Evolutionary conservation across 495 filamentous ascomycete species (phyloP).

Genomic region (Pyronema domesticum): DNA sequence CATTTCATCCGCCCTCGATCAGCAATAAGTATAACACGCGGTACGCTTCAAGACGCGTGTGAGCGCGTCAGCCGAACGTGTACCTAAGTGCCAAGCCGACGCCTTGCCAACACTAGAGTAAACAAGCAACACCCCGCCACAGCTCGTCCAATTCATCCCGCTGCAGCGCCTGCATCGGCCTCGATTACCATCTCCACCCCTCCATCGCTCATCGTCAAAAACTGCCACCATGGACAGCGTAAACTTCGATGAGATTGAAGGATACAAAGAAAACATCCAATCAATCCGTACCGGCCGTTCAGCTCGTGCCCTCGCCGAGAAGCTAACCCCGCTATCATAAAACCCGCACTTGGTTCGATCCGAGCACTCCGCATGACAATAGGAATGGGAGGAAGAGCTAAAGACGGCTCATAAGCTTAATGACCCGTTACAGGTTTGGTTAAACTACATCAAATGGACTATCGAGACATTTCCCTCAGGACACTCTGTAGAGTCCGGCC

Average conservation of each 20-base stretch:
- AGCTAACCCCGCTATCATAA: constrained; percentile 32
- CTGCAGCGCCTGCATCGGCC: background rate
- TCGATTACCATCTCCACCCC: background rate
- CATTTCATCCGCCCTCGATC: no score
- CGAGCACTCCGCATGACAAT: constrained; percentile 53
- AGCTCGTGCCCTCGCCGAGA: constrained; percentile 60
- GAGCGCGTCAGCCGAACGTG: no score
- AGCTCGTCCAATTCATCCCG: background rate
- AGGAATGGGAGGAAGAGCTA: constrained; percentile 75
- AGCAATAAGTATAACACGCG: no score
- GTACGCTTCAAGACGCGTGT: no score
- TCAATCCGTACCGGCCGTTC: constrained; percentile 79
- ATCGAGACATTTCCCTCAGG: constrained; percentile 86
- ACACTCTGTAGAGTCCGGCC: constrained; percentile 79
- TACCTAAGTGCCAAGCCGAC: no score
- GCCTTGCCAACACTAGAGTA: no score
- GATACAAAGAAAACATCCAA: constrained; percentile 94
- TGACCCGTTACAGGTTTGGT: constrained; percentile 88
- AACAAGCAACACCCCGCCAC: background rate
- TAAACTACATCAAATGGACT: constrained; percentile 93
- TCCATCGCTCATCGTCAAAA: no score
- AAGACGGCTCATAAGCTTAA: constrained; percentile 64
- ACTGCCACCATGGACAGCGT: constrained; percentile 30
- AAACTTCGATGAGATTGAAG: constrained; percentile 89
- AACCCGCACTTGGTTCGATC: constrained; percentile 46